A percentile compares a stretch with the other conserved stretches of the same genome.
Conservation (phyloP, 2,329 filamentous ascomycete genomes). For the Thelonectria olida region DNA sequence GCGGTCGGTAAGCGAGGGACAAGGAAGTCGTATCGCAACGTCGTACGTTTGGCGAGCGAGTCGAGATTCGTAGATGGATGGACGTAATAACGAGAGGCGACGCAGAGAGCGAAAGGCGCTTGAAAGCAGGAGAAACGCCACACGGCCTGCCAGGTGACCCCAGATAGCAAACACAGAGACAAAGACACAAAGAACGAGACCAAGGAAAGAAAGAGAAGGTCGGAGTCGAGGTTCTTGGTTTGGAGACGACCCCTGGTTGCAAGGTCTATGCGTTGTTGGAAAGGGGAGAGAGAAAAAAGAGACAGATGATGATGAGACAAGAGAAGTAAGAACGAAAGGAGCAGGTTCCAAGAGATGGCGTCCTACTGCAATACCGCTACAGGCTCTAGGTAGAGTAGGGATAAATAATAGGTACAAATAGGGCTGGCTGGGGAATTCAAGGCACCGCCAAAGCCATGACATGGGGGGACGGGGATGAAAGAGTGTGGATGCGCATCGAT, state of each 20-base stretch:
- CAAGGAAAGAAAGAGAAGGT: slow-evolving; percentile 11
- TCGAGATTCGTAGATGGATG: slow-evolving; percentile 1
- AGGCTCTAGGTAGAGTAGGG: not conserved
- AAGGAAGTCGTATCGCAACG: not conserved
- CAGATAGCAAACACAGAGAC: slow-evolving; percentile 23
- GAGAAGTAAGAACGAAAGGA: not conserved
- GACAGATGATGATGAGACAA: slow-evolving; percentile 21
- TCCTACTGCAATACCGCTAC: not conserved
- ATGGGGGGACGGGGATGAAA: slow-evolving; percentile 16
- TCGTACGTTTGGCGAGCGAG: slow-evolving; percentile 1
- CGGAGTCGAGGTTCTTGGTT: not conserved
- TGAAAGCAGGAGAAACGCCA: slow-evolving; percentile 24
- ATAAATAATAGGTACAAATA: not conserved
- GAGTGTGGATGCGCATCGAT: slow-evolving; percentile 16
- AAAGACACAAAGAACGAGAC: slow-evolving; percentile 1
- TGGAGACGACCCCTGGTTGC: not conserved
- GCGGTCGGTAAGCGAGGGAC: slow-evolving; percentile 1
- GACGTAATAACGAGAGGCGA: not conserved
- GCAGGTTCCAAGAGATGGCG: slow-evolving; percentile 16
- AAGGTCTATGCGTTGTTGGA: not conserved
- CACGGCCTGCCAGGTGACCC: slow-evolving; percentile 17
- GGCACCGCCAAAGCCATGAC: slow-evolving; percentile 27
- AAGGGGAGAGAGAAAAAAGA: slow-evolving; percentile 17
- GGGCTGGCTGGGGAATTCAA: slow-evolving; percentile 26
- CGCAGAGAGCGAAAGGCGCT: slow-evolving; percentile 12